Evolutionary conservation across 140 eudicot genomes (phyloP).

Genomic region (Bidens hawaiensis): DNA sequence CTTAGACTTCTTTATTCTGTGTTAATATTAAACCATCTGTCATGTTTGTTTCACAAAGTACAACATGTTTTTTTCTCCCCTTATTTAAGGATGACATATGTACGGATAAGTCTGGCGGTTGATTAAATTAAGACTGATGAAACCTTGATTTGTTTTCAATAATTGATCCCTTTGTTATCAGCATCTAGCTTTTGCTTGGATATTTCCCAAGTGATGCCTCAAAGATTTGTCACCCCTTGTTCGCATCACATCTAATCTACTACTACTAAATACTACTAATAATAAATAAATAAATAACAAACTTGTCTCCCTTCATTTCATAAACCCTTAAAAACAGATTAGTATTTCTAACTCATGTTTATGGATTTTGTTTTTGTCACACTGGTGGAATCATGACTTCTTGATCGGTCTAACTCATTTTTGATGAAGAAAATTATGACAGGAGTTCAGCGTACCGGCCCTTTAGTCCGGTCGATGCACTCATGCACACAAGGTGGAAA

Average conservation of each 20-base stretch:
- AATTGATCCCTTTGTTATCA: slow-evolving; percentile 19
- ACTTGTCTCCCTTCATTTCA: not conserved
- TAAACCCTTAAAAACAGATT: no score
- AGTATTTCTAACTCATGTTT: not conserved
- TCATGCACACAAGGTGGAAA: not conserved
- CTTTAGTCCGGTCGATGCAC: no score
- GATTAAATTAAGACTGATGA: slow-evolving; percentile 17
- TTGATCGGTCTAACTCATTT: no score
- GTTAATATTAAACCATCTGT: slow-evolving; percentile 14
- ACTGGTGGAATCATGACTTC: not conserved
- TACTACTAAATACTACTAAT: no score
- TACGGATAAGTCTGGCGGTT: not conserved
- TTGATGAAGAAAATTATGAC: no score
- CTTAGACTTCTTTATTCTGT: slow-evolving; percentile 5
- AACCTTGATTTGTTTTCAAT: slow-evolving; percentile 25
- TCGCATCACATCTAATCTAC: not conserved
- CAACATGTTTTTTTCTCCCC: slow-evolving; percentile 1
- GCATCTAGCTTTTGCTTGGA: not conserved
- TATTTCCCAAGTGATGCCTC: not conserved
- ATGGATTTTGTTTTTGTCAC: not conserved
- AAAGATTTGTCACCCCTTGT: not conserved
- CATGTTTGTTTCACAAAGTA: slow-evolving; percentile 12
- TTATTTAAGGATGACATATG: slow-evolving; percentile 25
- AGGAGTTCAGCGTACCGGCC: no score
- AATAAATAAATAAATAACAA: no score